Conservation (phyloP, 257 asterid genomes). For the Solanum bulbocastanum region DNA sequence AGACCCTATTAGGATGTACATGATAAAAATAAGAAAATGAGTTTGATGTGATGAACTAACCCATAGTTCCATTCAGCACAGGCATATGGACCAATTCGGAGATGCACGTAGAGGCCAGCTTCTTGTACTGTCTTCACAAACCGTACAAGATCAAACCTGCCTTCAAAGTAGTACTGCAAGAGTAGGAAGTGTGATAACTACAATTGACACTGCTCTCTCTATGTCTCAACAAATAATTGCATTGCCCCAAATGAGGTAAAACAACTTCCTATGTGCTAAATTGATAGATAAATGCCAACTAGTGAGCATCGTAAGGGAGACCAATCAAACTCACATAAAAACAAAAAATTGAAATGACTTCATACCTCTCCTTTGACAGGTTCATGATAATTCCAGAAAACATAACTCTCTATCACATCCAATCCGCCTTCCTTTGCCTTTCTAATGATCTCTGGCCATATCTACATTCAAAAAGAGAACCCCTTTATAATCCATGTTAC, state of each 20-base stretch:
- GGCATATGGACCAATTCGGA: slow-evolving; percentile 75
- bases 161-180: slow-evolving; percentile 58
- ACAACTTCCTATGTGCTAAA: no score
- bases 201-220: not conserved
- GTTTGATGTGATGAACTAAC: slow-evolving; percentile 15
- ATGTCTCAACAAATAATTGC: no score
- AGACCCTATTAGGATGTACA: not conserved
- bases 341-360: not conserved
- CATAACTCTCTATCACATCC: slow-evolving; percentile 77
- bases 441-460: slow-evolving; percentile 56
- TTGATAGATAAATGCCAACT: not conserved
- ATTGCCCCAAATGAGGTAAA: no score
- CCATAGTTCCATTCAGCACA: slow-evolving; percentile 95
- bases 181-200: not conserved
- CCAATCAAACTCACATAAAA: not conserved
- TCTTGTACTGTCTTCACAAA: slow-evolving; percentile 61
- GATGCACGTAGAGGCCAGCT: slow-evolving; percentile 68
- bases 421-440: slow-evolving; percentile 86
- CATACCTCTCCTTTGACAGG: slow-evolving; percentile 66
- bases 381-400: slow-evolving; percentile 83
- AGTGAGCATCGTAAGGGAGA: not conserved
- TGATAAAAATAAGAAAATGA: not conserved
- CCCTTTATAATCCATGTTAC: not conserved
- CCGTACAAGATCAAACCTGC: slow-evolving; percentile 60
- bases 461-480: slow-evolving; percentile 18